phyloP scores from a whole-genome alignment of 441 rosid genomes.

The Brassica hybrid region DNA sequence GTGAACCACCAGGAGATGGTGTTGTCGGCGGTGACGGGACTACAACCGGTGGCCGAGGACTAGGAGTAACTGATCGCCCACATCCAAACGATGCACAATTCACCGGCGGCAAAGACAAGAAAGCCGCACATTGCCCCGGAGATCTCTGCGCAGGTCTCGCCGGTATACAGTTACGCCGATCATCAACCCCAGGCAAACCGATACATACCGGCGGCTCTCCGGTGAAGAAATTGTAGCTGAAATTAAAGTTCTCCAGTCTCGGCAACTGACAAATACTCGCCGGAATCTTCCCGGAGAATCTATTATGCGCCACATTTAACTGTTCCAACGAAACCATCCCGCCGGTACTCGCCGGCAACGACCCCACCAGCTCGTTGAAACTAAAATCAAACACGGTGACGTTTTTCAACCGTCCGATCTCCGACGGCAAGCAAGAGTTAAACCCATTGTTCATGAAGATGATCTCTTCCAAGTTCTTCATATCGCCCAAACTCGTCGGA shows the following conservation, averaged over 20 bases:
- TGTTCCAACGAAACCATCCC: conserved; percentile 55
- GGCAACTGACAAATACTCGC: conserved; percentile 52
- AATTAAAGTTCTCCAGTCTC: conserved; percentile 52
- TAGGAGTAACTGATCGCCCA: conserved; percentile 39
- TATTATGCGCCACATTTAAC: conserved; percentile 56
- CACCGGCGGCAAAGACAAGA: conserved; percentile 48
- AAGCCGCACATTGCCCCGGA: conserved; percentile 53
- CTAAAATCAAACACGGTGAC: conserved; percentile 62
- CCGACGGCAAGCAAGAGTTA: conserved; percentile 55
- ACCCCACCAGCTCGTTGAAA: conserved; percentile 53
- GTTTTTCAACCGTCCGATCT: conserved; percentile 55
- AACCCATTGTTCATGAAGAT: conserved; percentile 55
- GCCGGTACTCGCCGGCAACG: conserved; percentile 53
- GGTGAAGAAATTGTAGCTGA: conserved; percentile 53
- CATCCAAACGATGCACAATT: conserved; percentile 55
- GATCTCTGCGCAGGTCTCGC: conserved; percentile 53
- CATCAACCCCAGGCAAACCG: conserved; percentile 48
- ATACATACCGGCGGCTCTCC: conserved; percentile 55
- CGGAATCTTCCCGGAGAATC: conserved; percentile 58
- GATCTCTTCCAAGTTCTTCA: conserved; percentile 55
- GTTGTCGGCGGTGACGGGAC: conserved; percentile 26
- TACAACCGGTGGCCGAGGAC: conserved; percentile 38
- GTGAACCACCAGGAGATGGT: conserved; percentile 27
- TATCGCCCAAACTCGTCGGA: conserved; percentile 57
- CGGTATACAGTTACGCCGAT: conserved; percentile 58